Conservation (phyloP, 192 early-diverging fungal species). For the Globomyces pollinis-pini region DNA sequence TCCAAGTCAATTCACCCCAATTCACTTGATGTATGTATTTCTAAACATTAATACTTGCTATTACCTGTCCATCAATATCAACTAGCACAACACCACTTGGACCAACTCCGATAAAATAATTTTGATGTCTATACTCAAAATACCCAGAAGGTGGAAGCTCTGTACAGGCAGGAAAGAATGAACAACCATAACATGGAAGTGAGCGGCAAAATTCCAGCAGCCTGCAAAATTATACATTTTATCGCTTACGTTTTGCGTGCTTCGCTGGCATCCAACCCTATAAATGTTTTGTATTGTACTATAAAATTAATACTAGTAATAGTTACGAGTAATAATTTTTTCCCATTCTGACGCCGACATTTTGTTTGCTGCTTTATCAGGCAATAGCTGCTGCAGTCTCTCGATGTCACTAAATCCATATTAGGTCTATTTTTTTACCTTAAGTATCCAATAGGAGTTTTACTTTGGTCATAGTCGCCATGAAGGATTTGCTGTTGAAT, state of each 20-base stretch:
- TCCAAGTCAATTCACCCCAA: conserved; percentile 19
- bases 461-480: conserved; percentile 34
- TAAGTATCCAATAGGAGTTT: conserved; percentile 36
- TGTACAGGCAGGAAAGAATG: conserved; percentile 44
- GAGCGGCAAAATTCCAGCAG: conserved; percentile 38
- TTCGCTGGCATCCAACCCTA: neutral
- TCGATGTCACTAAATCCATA: conserved; percentile 13
- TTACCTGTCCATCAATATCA: conserved; percentile 38
- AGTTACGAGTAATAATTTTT: conserved; percentile 15
- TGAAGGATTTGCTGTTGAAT: conserved; percentile 35
- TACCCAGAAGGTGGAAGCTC: conserved; percentile 45
- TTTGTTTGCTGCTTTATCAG: neutral
- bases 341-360: conserved; percentile 18
- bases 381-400: neutral
- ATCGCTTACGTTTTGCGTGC: conserved; percentile 10
- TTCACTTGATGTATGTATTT: conserved; percentile 16
- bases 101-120: conserved; percentile 39
- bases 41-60: conserved; percentile 4
- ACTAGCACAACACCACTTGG: conserved; percentile 39
- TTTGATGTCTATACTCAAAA: conserved; percentile 47
- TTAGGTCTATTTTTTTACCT: neutral
- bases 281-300: conserved; percentile 15
- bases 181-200: conserved; percentile 46
- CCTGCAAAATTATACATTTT: conserved; percentile 11
- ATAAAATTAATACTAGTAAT: no score